Percentiles rank a stretch among this genome's conserved stretches.
phyloP scores from a whole-genome alignment of 2,329 filamentous ascomycete species.

The Scytalidium lignicola region DNA sequence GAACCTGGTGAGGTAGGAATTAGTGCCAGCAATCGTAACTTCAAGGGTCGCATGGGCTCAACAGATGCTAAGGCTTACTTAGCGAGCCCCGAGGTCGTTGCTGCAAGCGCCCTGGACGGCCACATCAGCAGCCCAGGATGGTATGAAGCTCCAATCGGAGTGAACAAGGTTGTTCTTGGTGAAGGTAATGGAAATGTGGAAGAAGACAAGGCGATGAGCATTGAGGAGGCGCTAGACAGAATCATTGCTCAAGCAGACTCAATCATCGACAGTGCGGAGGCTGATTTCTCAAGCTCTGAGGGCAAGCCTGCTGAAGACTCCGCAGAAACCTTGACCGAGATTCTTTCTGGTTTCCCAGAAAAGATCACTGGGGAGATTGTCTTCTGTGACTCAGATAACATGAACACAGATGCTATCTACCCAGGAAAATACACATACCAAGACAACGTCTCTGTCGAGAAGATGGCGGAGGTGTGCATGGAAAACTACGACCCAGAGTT shows the following conservation, averaged over 20 bases:
- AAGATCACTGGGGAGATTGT: conserved; percentile 80
- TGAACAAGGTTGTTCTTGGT: conserved; percentile 62
- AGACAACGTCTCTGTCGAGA: conserved; percentile 68
- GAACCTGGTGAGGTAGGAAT: conserved; percentile 86
- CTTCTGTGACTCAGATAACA: conserved; percentile 79
- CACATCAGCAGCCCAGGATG: conserved; percentile 70
- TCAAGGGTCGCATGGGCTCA: conserved; percentile 85
- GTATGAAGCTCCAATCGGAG: conserved; percentile 68
- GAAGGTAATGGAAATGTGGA: conserved; percentile 64
- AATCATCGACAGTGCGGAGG: conserved; percentile 30
- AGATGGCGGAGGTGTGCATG: conserved; percentile 90
- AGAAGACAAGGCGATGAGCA: conserved; percentile 59
- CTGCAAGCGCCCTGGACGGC: conserved; percentile 74
- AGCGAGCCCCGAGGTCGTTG: conserved; percentile 84
- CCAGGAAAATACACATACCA: conserved; percentile 90
- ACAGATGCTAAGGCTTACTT: conserved; percentile 79
- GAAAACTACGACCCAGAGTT: conserved; percentile 84
- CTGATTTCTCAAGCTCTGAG: conserved; percentile 11
- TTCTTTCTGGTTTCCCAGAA: conserved; percentile 83
- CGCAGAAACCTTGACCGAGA: conserved; percentile 52
- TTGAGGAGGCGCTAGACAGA: conserved; percentile 67
- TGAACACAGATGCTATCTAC: conserved; percentile 92
- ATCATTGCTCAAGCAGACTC: conserved; percentile 63
- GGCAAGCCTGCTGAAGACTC: conserved; percentile 22
- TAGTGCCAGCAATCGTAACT: conserved; percentile 79